Evolutionary conservation across 768 basidiomycete genomes (phyloP), one percentile per base, ranked within the genome.

Genomic region (Amanita fuliginea): DNA sequence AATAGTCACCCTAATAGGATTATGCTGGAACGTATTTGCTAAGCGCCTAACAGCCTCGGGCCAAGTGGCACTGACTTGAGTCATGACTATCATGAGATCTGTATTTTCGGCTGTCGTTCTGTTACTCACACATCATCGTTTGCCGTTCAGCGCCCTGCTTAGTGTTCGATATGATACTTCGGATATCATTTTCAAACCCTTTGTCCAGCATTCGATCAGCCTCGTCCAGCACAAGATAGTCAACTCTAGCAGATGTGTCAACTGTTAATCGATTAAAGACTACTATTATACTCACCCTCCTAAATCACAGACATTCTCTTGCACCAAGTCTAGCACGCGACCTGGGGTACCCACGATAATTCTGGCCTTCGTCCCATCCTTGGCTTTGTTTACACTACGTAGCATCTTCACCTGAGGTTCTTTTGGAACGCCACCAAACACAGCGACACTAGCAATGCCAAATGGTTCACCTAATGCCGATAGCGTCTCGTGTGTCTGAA

Each of bases 11-110:
- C 90, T 78, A 18, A 97, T 74, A 3, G 95, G 92, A 51, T 86
- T 66, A 36, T 74, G 75, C 63, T 86, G 85, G 70, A 98, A 98
- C 8, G 92, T 83, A 57, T 78, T 75, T 0, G 96, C 96, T 33
- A 99, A 73, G 51, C 86, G 73, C 46, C 94, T 77, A 19, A 99
- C 94, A 9, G 87, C 81, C 59, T 95, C 91, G 0, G 96, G 96
- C 96, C 96, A 99, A 6, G 96, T 99, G 7, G 96, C 96, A 46
- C 92, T 96, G 71, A 98, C 91, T 94, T 56, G n/a, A n/a, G n/a
- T n/a, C 46, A 32, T 9, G 34, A 46, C n/a, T n/a, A 43, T 33
- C 22, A 34, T 24, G 19, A 52, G 47, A 40, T 42, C 30, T 42
- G 49, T 9, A 22, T 5, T 28, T 14, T 18, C 22, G 14, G n/a